A percentile compares a stretch with the other conserved stretches of the same genome.
These are phyloP conservation scores for Fusarium verticillioides DNA, from an alignment of 2,329 filamentous ascomycete genomes.

Conservation along the genomic window DNA sequence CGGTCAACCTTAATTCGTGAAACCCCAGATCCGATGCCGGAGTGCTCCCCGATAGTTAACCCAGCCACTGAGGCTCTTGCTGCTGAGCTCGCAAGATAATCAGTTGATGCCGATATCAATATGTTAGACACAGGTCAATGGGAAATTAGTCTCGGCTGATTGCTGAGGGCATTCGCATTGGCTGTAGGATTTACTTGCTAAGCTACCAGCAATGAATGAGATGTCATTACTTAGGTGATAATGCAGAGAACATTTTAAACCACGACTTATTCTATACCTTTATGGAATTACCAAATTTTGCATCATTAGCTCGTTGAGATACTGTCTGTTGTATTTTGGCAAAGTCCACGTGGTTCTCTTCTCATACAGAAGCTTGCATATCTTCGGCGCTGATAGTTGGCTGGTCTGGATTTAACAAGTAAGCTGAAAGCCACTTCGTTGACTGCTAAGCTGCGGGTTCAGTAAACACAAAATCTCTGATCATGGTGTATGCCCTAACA, in stretches of 20 bases:
- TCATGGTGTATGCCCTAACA: not conserved
- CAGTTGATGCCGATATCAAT: not conserved
- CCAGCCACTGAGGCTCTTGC: not conserved
- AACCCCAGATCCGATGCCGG: not conserved
- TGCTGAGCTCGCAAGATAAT: not conserved
- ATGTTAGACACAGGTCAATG: no score
- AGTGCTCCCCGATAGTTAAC: not conserved
- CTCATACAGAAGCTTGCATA: no score
- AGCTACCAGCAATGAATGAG: not conserved
- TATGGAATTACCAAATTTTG: fast-evolving
- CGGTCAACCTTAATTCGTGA: not conserved
- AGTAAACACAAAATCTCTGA: not conserved
- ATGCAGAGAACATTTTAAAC: fast-evolving
- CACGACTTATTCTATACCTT: not conserved
- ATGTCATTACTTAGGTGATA: not conserved
- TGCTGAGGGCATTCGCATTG: not conserved
- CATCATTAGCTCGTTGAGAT: fast-evolving
- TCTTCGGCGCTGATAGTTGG: not conserved
- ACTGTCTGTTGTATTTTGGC: no score
- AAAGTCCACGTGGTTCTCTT: no score
- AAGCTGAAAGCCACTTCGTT: not conserved
- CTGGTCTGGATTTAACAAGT: not conserved
- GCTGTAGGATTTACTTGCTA: not conserved
- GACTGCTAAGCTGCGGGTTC: no score
- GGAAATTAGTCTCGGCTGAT: no score